phyloP scores from a whole-genome alignment of 2,329 filamentous ascomycete species.

The Phialophora verrucosa region DNA sequence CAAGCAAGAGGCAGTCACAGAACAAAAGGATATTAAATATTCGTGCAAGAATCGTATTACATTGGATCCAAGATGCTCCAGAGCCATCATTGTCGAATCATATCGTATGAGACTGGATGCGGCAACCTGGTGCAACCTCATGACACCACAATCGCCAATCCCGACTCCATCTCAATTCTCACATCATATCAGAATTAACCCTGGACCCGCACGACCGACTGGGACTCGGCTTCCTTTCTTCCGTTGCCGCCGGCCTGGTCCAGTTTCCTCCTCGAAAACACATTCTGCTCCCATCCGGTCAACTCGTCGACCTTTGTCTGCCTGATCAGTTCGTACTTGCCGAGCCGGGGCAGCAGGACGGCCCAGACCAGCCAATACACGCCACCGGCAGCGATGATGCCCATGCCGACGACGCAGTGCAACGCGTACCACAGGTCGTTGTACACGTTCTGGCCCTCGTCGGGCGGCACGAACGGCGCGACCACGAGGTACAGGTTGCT shows the following conservation, averaged over 20 bases:
- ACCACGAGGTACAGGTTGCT: conserved; percentile 60
- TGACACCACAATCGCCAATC: no score
- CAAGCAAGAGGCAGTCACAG: no score
- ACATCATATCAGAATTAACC: no score
- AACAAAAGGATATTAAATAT: no score
- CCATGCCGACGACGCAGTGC: conserved; percentile 60
- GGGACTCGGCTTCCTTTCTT: neutral
- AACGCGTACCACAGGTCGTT: conserved; percentile 59
- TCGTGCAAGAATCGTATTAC: no score
- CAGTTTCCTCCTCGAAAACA: conserved; percentile 48
- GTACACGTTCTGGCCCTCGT: conserved; percentile 57
- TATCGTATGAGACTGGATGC: no score
- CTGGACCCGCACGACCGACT: neutral
- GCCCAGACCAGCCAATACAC: conserved; percentile 61
- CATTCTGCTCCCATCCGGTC: conserved; percentile 67
- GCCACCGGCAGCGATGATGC: conserved; percentile 56
- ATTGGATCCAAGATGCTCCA: no score
- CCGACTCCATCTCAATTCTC: no score
- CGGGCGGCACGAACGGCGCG: conserved; percentile 59
- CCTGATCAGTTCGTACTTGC: conserved; percentile 60
- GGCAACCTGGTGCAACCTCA: no score
- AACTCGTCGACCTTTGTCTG: conserved; percentile 58
- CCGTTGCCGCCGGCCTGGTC: neutral
- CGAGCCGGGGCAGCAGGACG: conserved; percentile 52
- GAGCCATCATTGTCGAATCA: no score